Conservation (phyloP, 2,329 filamentous ascomycete genomes). For the Xylariaceae sp. region DNA sequence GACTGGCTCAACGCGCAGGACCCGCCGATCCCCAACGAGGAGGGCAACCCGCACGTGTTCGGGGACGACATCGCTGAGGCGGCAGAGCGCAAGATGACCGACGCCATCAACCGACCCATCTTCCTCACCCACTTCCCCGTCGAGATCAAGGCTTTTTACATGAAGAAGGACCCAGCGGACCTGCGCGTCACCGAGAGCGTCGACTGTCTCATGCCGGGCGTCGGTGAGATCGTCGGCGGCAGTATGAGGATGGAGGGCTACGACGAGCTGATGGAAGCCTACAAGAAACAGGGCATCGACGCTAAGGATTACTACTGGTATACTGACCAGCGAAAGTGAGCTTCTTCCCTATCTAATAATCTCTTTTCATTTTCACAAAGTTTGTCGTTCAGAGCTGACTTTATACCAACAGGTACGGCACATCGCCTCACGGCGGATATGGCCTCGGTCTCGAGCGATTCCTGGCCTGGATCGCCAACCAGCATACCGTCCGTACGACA, state of each 20-base stretch:
- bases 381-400: conserved; percentile 14
- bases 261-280: conserved; percentile 84
- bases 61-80: conserved; percentile 98
- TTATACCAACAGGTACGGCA: conserved; percentile 74
- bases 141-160: conserved; percentile 99
- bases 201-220: conserved; percentile 81
- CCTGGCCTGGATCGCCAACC: conserved; percentile 60
- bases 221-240: conserved; percentile 94
- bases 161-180: conserved; percentile 82
- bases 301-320: conserved; percentile 95
- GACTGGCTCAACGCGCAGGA: conserved; percentile 87
- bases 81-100: conserved; percentile 94
- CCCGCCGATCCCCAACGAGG: conserved; percentile 78
- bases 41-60: conserved; percentile 83
- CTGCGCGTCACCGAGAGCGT: conserved; percentile 86
- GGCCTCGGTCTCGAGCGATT: conserved; percentile 86
- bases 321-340: conserved; percentile 91
- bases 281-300: conserved; percentile 80
- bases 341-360: conserved; percentile 20
- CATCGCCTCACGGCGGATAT: conserved; percentile 87
- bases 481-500: conserved; percentile 60
- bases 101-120: conserved; percentile 91
- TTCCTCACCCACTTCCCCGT: conserved; percentile 96
- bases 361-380: too few species aligned
- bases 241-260: conserved; percentile 94